phyloP scores from a whole-genome alignment of 2,329 filamentous ascomycete species.

The Aureobasidium pullulans region DNA sequence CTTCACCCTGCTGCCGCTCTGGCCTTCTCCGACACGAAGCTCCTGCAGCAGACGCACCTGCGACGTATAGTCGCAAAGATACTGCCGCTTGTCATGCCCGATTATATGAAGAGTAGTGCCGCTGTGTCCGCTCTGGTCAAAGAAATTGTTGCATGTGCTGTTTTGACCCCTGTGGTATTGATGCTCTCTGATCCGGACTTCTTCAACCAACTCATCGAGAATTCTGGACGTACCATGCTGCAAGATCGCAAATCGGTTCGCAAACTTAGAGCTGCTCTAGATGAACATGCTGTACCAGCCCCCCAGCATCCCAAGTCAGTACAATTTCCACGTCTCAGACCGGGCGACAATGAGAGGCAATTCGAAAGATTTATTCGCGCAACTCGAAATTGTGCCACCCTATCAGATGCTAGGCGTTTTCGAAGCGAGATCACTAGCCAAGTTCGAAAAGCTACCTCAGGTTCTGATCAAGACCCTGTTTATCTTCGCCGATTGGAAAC shows the following conservation, averaged over 20 bases:
- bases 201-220: constrained; percentile 96
- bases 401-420: constrained; percentile 88
- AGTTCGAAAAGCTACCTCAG: constrained; percentile 67
- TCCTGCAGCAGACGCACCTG: constrained; percentile 81
- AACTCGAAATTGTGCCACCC: constrained; percentile 79
- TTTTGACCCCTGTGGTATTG: constrained; percentile 73
- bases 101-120: constrained; percentile 67
- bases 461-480: constrained; percentile 72
- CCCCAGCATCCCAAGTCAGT: constrained; percentile 58
- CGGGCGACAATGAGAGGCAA: constrained; percentile 79
- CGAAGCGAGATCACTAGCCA: constrained; percentile 89
- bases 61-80: constrained; percentile 66
- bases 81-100: constrained; percentile 67
- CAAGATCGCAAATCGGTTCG: constrained; percentile 94
- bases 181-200: constrained; percentile 85
- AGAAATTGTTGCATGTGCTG: constrained; percentile 89
- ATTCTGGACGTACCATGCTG: constrained; percentile 63
- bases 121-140: constrained; percentile 73
- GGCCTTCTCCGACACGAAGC: constrained; percentile 74
- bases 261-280: constrained; percentile 81
- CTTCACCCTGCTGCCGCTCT: constrained; percentile 80
- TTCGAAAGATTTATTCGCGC: constrained; percentile 92
- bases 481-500: constrained; percentile 88
- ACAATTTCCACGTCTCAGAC: constrained; percentile 69
- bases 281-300: constrained; percentile 83